Conservation (phyloP, 176 grass and related monocot genomes). For the Phoenix dactylifera region DNA sequence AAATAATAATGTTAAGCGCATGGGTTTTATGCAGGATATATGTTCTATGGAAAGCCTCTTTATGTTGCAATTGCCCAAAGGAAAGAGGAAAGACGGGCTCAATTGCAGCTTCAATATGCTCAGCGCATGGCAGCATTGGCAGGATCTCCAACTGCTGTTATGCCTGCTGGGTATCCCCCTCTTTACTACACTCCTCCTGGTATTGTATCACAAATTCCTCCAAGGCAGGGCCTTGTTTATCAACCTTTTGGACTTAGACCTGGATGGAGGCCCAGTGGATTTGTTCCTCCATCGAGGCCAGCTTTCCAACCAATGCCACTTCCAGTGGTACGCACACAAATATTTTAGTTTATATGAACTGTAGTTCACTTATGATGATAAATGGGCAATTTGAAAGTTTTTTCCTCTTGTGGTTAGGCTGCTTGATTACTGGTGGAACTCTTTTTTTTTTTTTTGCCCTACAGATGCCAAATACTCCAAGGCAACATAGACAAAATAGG, state of each 20-base stretch:
- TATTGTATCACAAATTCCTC: slow-evolving; percentile 38
- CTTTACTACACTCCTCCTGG: slow-evolving; percentile 39
- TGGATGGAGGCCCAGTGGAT: slow-evolving; percentile 51
- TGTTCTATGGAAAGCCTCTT: background rate
- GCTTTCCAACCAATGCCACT: slow-evolving; percentile 41
- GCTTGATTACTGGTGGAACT: too few species aligned
- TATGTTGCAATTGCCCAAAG: slow-evolving; percentile 2
- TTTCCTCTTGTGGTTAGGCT: too few species aligned
- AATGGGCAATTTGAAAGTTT: too few species aligned
- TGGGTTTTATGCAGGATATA: slow-evolving; percentile 8
- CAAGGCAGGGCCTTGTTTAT: slow-evolving; percentile 51
- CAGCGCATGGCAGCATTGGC: background rate
- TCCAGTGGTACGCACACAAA: slow-evolving; percentile 22
- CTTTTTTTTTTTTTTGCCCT: background rate
- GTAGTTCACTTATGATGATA: too few species aligned
- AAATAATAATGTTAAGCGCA: background rate
- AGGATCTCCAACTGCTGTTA: background rate
- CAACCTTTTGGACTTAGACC: slow-evolving; percentile 34
- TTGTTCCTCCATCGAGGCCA: slow-evolving; percentile 28
- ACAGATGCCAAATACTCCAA: slow-evolving; percentile 43
- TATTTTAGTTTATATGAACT: too few species aligned
- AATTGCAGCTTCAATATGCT: slow-evolving; percentile 1
- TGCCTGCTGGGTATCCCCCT: background rate
- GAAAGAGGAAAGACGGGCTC: background rate
- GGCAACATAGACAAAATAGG: slow-evolving; percentile 42